These are phyloP conservation scores for Striga hermonthica DNA, from an alignment of 305 asterid genomes.

Conservation along the genomic window DNA sequence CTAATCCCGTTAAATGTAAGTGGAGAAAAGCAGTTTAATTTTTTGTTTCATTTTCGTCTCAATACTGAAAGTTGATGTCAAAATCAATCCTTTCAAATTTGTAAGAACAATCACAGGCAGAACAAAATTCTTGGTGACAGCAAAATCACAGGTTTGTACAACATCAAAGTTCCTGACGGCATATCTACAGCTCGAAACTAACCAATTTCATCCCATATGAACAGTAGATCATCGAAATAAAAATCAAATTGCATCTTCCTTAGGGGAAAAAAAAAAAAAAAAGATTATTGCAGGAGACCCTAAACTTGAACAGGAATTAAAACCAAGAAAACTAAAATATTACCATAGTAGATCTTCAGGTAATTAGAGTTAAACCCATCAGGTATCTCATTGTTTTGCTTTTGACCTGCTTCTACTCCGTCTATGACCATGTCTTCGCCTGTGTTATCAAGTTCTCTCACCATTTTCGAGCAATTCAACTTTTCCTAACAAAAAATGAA, in stretches of 20 bases:
- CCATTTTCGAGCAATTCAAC: constrained; percentile 34
- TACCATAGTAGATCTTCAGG: constrained; percentile 78
- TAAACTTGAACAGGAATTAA: not conserved
- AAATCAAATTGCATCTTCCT: not conserved
- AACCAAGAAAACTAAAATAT: not conserved
- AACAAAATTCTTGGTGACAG: too few relatives aligned
- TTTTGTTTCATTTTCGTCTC: too few relatives aligned
- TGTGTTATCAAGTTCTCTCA: constrained; percentile 44
- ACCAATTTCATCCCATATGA: not conserved
- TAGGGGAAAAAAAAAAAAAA: too few relatives aligned
- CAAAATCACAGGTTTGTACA: too few relatives aligned
- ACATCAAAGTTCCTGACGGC: too few relatives aligned
- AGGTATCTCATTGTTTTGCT: constrained; percentile 36
- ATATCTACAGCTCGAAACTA: too few relatives aligned
- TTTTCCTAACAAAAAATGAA: constrained; percentile 4
- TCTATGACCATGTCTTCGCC: constrained; percentile 69
- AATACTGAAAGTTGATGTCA: too few relatives aligned
- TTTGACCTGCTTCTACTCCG: constrained; percentile 37
- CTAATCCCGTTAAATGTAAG: not conserved
- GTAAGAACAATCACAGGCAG: too few relatives aligned
- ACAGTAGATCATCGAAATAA: not conserved
- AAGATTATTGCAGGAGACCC: too few relatives aligned
- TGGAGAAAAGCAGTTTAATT: not conserved
- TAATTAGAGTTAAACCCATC: constrained; percentile 67
- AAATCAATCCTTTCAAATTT: too few relatives aligned